Conservation (phyloP, 2,329 filamentous ascomycete species). For the Remersonia thermophila region DNA sequence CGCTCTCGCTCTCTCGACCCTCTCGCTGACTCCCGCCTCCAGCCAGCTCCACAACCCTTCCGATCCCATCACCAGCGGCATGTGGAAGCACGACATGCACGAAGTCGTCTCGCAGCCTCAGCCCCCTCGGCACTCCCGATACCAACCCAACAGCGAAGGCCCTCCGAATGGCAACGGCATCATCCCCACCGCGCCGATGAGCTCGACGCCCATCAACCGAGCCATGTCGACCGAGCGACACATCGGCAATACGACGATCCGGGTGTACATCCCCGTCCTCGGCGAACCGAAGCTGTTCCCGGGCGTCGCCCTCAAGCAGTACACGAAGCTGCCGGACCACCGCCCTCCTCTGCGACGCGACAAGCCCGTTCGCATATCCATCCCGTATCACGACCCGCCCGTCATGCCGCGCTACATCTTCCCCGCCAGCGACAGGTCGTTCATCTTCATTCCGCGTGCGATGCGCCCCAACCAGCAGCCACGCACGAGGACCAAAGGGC, state of each 20-base stretch:
- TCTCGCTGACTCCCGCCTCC: constrained; percentile 9
- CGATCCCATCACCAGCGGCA: constrained; percentile 56
- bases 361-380: constrained; percentile 87
- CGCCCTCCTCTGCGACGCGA: constrained; percentile 86
- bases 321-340: constrained; percentile 90
- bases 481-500: constrained; percentile 60
- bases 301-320: constrained; percentile 71
- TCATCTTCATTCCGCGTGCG: constrained; percentile 94
- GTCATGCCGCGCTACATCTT: constrained; percentile 69
- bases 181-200: constrained; percentile 45
- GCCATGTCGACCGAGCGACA: constrained; percentile 73
- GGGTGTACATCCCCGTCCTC: constrained; percentile 69
- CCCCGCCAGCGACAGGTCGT: constrained; percentile 78
- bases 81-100: constrained; percentile 93
- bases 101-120: constrained; percentile 47
- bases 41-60: constrained; percentile 34
- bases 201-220: constrained; percentile 55
- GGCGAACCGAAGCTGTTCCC: constrained; percentile 58
- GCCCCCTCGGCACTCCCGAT: constrained; percentile 30
- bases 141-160: constrained; percentile 31
- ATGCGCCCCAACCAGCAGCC: constrained; percentile 80
- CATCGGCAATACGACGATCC: constrained; percentile 73
- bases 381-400: constrained; percentile 52
- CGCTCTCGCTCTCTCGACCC: neutral
- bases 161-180: constrained; percentile 42